A percentile compares a stretch with the other conserved stretches of the same genome.
These are phyloP conservation scores for Saccharomycopsis crataegensis DNA, from an alignment of 1,139 yeast genomes.

Conservation along the genomic window DNA sequence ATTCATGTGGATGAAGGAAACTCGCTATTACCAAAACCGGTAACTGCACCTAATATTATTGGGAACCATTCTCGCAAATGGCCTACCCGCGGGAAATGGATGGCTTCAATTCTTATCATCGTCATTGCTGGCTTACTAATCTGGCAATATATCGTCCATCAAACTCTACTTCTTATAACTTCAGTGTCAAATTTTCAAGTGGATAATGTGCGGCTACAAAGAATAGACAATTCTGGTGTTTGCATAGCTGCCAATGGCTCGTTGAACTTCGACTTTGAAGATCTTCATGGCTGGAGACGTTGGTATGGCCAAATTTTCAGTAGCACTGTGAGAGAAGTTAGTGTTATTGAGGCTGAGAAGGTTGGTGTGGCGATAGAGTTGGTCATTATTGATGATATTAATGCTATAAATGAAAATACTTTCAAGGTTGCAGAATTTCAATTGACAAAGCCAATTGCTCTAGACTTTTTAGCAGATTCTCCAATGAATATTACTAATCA, in stretches of 20 bases:
- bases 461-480: background rate
- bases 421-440: background rate
- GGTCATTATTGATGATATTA: background rate
- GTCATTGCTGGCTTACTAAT: background rate
- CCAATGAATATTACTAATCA: background rate
- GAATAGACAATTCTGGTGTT: conserved; percentile 6
- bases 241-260: conserved; percentile 1
- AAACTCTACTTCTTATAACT: background rate
- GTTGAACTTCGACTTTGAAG: conserved; percentile 1
- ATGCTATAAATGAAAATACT: background rate
- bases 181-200: conserved; percentile 6
- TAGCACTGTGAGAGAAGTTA: background rate
- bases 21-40: conserved; percentile 2
- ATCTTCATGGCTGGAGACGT: background rate
- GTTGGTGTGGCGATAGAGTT: background rate
- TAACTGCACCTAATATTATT: background rate
- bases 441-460: background rate
- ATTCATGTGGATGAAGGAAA: background rate
- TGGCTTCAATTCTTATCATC: background rate
- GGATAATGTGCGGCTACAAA: background rate
- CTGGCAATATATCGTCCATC: background rate
- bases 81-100: background rate
- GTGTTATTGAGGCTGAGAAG: background rate
- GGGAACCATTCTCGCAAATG: background rate
- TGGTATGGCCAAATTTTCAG: background rate